Conservation (phyloP, 2,329 filamentous ascomycete species). For the Herpotrichia juniperi region DNA sequence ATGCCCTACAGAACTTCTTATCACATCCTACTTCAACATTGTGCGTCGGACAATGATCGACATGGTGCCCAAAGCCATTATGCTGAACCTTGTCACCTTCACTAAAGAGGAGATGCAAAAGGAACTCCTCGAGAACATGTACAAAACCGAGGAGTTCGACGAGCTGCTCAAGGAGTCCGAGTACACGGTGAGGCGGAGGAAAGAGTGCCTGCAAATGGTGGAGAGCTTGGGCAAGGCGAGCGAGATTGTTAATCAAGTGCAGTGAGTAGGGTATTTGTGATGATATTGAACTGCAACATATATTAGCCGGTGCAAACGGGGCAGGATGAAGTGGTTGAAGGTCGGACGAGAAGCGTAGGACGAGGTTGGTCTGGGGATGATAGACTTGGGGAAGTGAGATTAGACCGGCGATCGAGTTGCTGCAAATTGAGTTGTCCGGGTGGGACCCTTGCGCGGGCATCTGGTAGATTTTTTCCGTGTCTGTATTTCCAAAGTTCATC, state of each 20-base stretch:
- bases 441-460: not conserved
- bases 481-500: too few relatives aligned
- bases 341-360: too few relatives aligned
- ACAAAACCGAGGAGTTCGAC: slow-evolving; percentile 86
- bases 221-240: slow-evolving; percentile 87
- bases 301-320: not conserved
- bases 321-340: not conserved
- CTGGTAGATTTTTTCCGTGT: too few relatives aligned
- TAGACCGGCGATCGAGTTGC: not conserved
- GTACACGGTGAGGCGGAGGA: slow-evolving; percentile 90
- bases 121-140: slow-evolving; percentile 97
- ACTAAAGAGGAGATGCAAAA: slow-evolving; percentile 99
- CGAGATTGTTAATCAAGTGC: slow-evolving; percentile 88
- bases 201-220: slow-evolving; percentile 99
- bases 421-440: not conserved
- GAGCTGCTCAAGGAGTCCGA: slow-evolving; percentile 97
- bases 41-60: slow-evolving; percentile 98
- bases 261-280: slow-evolving; percentile 20
- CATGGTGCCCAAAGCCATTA: slow-evolving; percentile 99
- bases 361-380: slow-evolving; percentile 1
- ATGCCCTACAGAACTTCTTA: slow-evolving; percentile 78
- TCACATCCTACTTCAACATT: slow-evolving; percentile 97
- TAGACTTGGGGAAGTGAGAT: not conserved
- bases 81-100: slow-evolving; percentile 94
- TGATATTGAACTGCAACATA: not conserved